A percentile compares a stretch with the other conserved stretches of the same genome.
Conservation (phyloP, 306 rosid genomes). For the Fragaria nilgerrensis region DNA sequence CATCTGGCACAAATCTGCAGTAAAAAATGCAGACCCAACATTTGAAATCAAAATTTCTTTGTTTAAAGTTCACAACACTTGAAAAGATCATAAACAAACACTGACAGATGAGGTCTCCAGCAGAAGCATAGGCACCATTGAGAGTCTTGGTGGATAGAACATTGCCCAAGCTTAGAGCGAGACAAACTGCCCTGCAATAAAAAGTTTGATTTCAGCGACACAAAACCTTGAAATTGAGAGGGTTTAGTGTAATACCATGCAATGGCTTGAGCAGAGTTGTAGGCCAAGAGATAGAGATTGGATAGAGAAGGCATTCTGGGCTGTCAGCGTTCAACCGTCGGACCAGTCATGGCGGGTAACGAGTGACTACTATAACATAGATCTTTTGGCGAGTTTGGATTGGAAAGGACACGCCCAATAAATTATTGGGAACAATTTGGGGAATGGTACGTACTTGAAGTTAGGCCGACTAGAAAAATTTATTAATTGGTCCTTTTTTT, state of each 20-base stretch:
- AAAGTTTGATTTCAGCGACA: not conserved
- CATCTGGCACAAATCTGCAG: slow-evolving; percentile 70
- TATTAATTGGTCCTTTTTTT: too few species aligned
- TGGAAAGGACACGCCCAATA: not conserved
- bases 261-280: slow-evolving; percentile 66
- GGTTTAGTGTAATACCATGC: slow-evolving; percentile 50
- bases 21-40: not conserved
- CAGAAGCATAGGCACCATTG: slow-evolving; percentile 56
- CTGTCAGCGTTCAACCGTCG: not conserved
- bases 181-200: slow-evolving; percentile 56
- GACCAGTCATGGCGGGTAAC: not conserved
- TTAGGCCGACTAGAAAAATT: too few species aligned
- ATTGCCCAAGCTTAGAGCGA: slow-evolving; percentile 37
- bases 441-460: too few species aligned
- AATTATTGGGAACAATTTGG: too few species aligned
- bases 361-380: not conserved
- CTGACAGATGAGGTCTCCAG: slow-evolving; percentile 63
- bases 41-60: not conserved
- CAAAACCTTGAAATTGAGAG: not conserved
- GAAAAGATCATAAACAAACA: slow-evolving; percentile 1
- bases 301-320: slow-evolving; percentile 41
- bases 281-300: slow-evolving; percentile 55
- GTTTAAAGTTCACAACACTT: not conserved
- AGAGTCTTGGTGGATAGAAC: slow-evolving; percentile 41
- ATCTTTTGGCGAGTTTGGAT: not conserved